Conservation (phyloP, 441 rosid species). For the Rhodomyrtus psidioides region DNA sequence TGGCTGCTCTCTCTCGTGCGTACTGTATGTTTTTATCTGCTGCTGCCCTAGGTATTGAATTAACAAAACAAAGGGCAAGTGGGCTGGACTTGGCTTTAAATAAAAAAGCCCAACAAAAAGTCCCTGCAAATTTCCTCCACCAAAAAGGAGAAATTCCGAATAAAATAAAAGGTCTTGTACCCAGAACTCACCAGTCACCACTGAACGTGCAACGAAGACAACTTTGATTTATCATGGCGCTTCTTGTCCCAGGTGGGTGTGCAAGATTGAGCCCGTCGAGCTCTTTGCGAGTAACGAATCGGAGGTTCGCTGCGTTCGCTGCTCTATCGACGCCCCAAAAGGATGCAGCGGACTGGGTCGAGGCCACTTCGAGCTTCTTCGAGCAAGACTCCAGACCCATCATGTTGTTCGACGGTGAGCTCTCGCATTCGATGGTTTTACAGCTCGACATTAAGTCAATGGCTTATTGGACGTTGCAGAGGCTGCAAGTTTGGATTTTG, state of each 20-base stretch:
- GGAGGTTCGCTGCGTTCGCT: constrained; percentile 29
- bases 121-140: background rate
- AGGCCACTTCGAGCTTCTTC: constrained; percentile 65
- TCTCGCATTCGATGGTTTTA: background rate
- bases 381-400: constrained; percentile 73
- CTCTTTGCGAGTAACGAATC: constrained; percentile 2
- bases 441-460: background rate
- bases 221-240: constrained; percentile 26
- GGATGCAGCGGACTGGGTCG: constrained; percentile 38
- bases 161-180: background rate
- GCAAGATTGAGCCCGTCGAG: constrained; percentile 11
- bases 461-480: background rate
- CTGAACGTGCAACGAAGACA: background rate
- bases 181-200: background rate
- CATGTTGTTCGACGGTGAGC: constrained; percentile 78
- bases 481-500: background rate
- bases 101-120: too few species aligned
- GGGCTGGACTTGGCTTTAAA: too few species aligned
- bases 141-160: background rate
- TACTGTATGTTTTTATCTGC: too few species aligned
- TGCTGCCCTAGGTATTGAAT: too few species aligned
- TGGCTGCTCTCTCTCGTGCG: too few species aligned
- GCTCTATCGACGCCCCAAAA: constrained; percentile 22
- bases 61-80: too few species aligned
- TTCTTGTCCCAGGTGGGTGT: constrained; percentile 29